Evolutionary conservation across 208 protist genomes (phyloP), one percentile per base, ranked within the genome.

Genomic region (Plasmodiophora brassicae): DNA sequence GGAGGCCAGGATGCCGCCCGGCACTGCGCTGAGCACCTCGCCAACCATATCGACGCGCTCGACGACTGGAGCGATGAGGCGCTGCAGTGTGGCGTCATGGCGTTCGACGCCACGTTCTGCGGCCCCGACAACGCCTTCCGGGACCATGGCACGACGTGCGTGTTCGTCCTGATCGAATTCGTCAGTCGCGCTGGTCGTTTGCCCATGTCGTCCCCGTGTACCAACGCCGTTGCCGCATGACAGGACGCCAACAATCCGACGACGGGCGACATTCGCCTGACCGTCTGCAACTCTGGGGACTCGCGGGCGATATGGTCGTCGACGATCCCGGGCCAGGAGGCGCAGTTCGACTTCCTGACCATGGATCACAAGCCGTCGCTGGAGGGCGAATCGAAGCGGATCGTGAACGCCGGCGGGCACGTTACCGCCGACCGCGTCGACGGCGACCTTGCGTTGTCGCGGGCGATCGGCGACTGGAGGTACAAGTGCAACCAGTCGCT

Each of bases 391-490:
- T 44, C 20, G n/a, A 38, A n/a, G 20, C 65, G 65, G 20, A 78
- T 78, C n/a, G 14, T 78, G 14, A 78, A 78, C 10, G 65, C 65
- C n/a, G 65, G 65, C 41, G 65, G 65, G 32, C n/a, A 36, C n/a
- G 65, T 78, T 5, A 38, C 65, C 5, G 65, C 14, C n/a, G 65
- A 78, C n/a, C 5, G 87, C 32, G 87, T 89, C 35, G 87, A 89
- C 46, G 87, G 87, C 1, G 53, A 89, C 22, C 60, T 89, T 28
- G 87, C 87, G 8, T 35, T 89, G n/a, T 89, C 87, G 5, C 57
- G 87, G 14, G 87, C 87, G 53, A 89, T 89, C 60, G 87, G 87
- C 53, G 87, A 89, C 44, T 89, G 60, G 46, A 89, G 86, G n/a
- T 89, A 89, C 38, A 89, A 89, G n/a, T 54, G 83, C 35, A 87